Evolutionary conservation across 768 basidiomycete genomes (phyloP), one percentile per base, ranked within the genome.

Genomic region (Saitozyma podzolica): DNA sequence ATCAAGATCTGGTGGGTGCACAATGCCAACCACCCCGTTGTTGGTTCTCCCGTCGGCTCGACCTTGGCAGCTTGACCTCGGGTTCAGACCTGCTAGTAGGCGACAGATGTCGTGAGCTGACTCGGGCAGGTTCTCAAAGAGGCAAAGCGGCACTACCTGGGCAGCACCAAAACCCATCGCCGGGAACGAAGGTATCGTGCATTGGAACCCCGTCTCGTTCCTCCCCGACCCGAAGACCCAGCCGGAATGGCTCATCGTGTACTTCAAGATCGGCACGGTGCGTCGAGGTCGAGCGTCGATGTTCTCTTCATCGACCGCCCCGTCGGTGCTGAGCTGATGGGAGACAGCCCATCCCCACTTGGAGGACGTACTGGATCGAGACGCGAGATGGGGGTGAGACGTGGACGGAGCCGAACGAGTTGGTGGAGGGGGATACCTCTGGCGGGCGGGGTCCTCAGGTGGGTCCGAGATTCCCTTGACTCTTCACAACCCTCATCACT

Each of bases 151-250:
- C 39, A 10, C 29, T 39, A 39, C 50, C 9, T 65, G 63, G 64
- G 13, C 42, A 10, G 14, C 14, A 8, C 56, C 59, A 10, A 14
- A 20, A 41, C 8, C 37, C 37, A 54, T 65, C 9, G 59, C 59
- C 7, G 60, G 56, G 8, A 41, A 54, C 10, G 50, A 53, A 20
- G 64, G 41, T 16, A 16, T 65, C 11, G 51, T 55, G 39, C 64
- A 68, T 58, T 68, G 67, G 67, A 68, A 65, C 41, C 67, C 67
- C 8, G 67, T 68, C 8, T 50, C 49, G 7, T 68, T 65, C 60
- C 47, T 59, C 3, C 63, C 67, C 6, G 54, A 60, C 19, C 4
- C 29, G 20, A 16, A 16, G 10, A 17, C 19, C 9, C 13, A 40
- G 10, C 61, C 61, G 14, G 40, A 61, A 13, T 40, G 47, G 40